phyloP scores from a whole-genome alignment of 177 flowering plant species.

The Vitis hybrid region DNA sequence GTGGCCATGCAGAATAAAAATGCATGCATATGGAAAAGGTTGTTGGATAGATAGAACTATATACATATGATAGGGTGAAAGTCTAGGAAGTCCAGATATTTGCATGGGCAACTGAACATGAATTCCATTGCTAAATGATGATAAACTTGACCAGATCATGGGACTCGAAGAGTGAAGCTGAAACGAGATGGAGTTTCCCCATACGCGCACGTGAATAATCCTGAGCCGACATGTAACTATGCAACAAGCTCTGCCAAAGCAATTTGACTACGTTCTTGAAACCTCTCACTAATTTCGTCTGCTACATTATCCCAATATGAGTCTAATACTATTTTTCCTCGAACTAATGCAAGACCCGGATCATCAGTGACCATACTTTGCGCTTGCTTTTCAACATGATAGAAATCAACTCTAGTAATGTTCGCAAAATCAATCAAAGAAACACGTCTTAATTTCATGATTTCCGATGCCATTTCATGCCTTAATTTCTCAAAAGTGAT shows the following conservation, averaged over 20 bases:
- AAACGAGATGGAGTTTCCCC: no score
- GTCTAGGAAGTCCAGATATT: no score
- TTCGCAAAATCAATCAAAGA: constrained; percentile 93
- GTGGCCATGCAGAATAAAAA: no score
- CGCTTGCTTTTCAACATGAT: constrained; percentile 90
- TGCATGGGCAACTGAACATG: no score
- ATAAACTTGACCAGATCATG: no score
- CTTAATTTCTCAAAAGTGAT: constrained; percentile 89
- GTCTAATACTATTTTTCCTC: constrained; percentile 82
- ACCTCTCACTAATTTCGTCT: constrained; percentile 89
- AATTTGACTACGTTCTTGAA: constrained; percentile 94
- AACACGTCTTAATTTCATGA: constrained; percentile 66
- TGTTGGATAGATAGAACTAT: no score
- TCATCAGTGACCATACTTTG: constrained; percentile 51
- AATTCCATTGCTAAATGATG: no score
- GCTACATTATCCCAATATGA: constrained; percentile 86
- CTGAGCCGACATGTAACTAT: constrained; percentile 79
- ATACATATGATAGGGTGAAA: no score
- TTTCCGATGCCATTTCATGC: constrained; percentile 64
- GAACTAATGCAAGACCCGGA: constrained; percentile 62
- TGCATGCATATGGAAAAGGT: no score
- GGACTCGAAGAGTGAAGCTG: no score
- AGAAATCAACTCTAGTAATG: constrained; percentile 77
- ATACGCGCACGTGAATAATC: constrained; percentile 35
- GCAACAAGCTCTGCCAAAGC: constrained; percentile 85